Evolutionary conservation across 768 basidiomycete genomes (phyloP), one percentile per base, ranked within the genome.

Genomic region (Boletus subcaerulescens): DNA sequence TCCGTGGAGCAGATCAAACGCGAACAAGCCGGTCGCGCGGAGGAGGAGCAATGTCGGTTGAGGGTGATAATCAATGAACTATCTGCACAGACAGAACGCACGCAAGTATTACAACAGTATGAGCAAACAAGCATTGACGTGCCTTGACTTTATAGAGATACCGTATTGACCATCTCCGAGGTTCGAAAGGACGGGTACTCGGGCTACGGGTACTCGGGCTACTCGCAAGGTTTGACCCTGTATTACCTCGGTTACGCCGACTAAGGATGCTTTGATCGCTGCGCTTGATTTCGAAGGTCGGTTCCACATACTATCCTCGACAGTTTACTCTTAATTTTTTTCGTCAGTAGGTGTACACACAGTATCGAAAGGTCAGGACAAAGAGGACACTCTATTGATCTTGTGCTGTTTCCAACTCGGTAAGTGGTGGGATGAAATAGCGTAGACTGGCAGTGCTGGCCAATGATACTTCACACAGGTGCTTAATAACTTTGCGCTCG

Each of bases 371-470:
- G 83, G 0, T 83, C 83, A 1, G 74, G 80, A 13, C 83, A 86
- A 65, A 65, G 85, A 85, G 60, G 84, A 86, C 41, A 82, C 80
- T 0, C 70, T 86, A 3, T 74, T 86, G 1, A 84, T 86, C 3
- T 65, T 86, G 10, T 85, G 85, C 84, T 0, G 76, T 86, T 12
- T 86, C 85, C 3, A 86, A 86, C 59, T 63, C 85, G 56, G 84
- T 83, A 53, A 26, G 76, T 38, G 12, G 0, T 13, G 33, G n/a
- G n/a, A n/a, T 22, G 22, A 35, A 35, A 13, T 35, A 35, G 33
- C 12, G 13, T 14, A 14, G 12, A 35, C 33, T 11, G 1, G 15
- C 12, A 3, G 7, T 15, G 6, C 17, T 47, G 17, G 55, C 15
- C 7, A 5, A n/a, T 1, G 10, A 31, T 6, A 0, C 39, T 45